These are phyloP conservation scores for Centaurea solstitialis DNA, from an alignment of 129 eudicot species.

Conservation along the genomic window DNA sequence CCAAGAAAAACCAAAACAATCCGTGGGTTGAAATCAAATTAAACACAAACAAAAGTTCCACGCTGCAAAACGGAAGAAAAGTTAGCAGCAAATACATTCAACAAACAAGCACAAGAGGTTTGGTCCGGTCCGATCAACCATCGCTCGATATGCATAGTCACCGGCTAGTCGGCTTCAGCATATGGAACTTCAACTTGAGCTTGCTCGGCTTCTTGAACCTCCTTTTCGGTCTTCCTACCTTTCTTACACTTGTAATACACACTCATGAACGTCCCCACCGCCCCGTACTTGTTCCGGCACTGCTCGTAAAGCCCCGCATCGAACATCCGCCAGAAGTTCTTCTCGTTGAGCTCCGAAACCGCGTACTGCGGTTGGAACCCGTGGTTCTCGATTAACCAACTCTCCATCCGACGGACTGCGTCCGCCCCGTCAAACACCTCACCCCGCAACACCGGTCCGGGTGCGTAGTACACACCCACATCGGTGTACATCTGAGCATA, in stretches of 20 bases:
- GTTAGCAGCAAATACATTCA: no score
- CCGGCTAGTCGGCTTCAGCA: constrained; percentile 48
- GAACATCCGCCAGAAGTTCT: constrained; percentile 95
- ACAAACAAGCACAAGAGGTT: neutral
- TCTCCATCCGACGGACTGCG: constrained; percentile 67
- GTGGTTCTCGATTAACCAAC: constrained; percentile 87
- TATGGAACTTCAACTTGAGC: constrained; percentile 69
- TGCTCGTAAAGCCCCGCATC: constrained; percentile 82
- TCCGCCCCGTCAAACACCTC: constrained; percentile 84
- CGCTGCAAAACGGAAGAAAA: neutral
- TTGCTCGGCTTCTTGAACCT: constrained; percentile 90
- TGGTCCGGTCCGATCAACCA: neutral
- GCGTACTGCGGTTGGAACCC: constrained; percentile 93
- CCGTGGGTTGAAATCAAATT: neutral
- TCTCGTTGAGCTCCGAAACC: constrained; percentile 78
- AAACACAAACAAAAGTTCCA: constrained; percentile 11
- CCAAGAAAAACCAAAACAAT: neutral
- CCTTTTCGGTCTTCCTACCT: constrained; percentile 94
- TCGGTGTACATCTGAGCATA: constrained; percentile 96
- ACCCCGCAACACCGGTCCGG: constrained; percentile 86
- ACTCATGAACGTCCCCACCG: constrained; percentile 91
- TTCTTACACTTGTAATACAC: constrained; percentile 91
- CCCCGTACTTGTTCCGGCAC: constrained; percentile 76
- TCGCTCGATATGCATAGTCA: neutral
- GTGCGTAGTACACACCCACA: constrained; percentile 88